Base-by-base conservation (phyloP, 2,329 filamentous ascomycete genomes). In the Monosporascus sp. region DNA sequence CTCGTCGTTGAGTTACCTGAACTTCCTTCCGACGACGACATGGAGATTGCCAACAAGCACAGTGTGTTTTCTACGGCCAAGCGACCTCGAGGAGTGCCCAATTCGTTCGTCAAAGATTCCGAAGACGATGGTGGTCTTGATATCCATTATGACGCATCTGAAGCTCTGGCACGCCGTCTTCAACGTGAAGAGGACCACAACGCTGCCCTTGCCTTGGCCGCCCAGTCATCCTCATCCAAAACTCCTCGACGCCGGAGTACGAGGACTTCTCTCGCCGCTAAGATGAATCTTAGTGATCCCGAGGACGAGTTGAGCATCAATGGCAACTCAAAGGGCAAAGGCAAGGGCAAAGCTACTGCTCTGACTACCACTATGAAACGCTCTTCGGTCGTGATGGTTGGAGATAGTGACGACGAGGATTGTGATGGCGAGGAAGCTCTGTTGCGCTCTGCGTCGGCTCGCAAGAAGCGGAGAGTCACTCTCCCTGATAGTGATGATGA, bases 11-110 rank as follows among this genome's bases (percentile, higher is more conserved):
- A 75, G 53, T 63, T 76, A 7, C 65, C 63, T 9, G 53, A 65
- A 3, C 53, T 70, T 35, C 65, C 69, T 7, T 40, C 53, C 41
- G 77, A 81, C 58, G 79, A 80, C 51, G 66, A 68, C 31, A 14
- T 35, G 11, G 59, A 65, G 22, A 58, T 64, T 9, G 63, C 56
- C 11, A 74, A 75, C 61, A 72, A 72, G 56, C 68, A 49, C 17
- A 50, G 51, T 48, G 49, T 37, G 50, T 51, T 49, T 44, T 55
- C 38, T 40, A 54, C 54, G 57, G 52, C 50, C 45, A 63, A 40
- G 50, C 60, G 41, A 60, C 54, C 49, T 60, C 71, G 22, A 63
- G 67, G 31, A 48, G 24, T 49, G 17, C 52, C 55, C 2, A 48
- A 55, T 7, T 55, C 50, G 1, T 60, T 60, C 26, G 26, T 70